phyloP scores from a whole-genome alignment of 768 basidiomycete species.

The Suillus sp. region DNA sequence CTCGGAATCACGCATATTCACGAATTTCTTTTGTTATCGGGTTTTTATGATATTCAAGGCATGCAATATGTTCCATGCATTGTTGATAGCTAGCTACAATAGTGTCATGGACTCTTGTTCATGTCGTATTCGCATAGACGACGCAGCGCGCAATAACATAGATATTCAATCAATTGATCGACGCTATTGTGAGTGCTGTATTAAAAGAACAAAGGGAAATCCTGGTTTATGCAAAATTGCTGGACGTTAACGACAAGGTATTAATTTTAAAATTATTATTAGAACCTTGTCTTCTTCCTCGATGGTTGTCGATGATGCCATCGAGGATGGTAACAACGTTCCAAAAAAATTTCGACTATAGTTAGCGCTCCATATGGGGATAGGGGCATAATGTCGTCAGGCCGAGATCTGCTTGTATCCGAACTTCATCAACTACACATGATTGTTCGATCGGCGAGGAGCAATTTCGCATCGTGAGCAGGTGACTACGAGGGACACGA shows the following conservation, averaged over 20 bases:
- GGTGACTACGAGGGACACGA: too few relatives aligned
- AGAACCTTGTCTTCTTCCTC: neutral
- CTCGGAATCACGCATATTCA: neutral
- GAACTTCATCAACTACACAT: too few relatives aligned
- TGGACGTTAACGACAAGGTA: neutral
- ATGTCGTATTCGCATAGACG: conserved; percentile 14
- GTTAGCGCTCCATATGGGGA: neutral
- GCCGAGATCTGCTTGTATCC: neutral
- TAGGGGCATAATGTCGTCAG: neutral
- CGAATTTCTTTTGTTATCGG: conserved; percentile 19
- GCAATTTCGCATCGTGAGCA: too few relatives aligned
- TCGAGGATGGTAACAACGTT: neutral
- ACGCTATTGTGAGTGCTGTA: neutral
- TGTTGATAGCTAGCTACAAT: conserved; percentile 19
- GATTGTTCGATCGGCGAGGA: too few relatives aligned
- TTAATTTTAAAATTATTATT: neutral
- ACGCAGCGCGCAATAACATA: conserved; percentile 17
- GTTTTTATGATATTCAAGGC: conserved; percentile 17
- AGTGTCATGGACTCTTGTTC: conserved; percentile 11
- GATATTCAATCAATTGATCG: neutral
- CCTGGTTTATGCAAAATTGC: neutral
- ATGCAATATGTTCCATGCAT: conserved; percentile 12
- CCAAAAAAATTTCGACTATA: neutral
- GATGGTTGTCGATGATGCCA: neutral
- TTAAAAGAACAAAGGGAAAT: neutral